These are phyloP conservation scores for Comarum palustre DNA, from an alignment of 306 rosid genomes.

Conservation along the genomic window DNA sequence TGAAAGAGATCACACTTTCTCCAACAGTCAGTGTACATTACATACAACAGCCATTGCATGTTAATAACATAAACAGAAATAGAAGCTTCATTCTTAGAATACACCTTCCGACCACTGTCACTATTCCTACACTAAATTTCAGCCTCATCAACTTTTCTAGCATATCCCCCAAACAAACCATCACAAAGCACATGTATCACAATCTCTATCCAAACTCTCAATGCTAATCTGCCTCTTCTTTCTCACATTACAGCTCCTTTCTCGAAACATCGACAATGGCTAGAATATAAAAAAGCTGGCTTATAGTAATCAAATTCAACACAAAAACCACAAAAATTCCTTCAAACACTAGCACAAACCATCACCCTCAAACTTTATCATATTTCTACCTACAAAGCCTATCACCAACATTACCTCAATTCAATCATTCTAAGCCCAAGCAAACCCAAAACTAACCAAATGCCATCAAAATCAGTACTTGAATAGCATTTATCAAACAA, in stretches of 20 bases:
- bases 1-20: not conserved
- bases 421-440: not conserved
- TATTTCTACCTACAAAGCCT: not conserved
- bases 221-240: not conserved
- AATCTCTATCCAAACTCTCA: not conserved
- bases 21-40: not conserved
- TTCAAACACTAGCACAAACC: not conserved
- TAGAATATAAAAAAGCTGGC: not conserved
- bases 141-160: not conserved
- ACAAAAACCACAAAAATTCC: not conserved
- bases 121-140: not conserved
- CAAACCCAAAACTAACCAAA: constrained; percentile 11
- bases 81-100: not conserved
- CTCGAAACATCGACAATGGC: not conserved
- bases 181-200: not conserved
- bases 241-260: not conserved
- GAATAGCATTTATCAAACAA: not conserved
- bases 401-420: not conserved
- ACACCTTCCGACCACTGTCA: not conserved
- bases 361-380: not conserved
- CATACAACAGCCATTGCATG: not conserved
- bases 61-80: not conserved
- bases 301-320: not conserved
- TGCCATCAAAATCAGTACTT: constrained; percentile 18
- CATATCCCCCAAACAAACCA: not conserved